Conservation (phyloP, 768 basidiomycete genomes). For the Hygrocybe punicea region DNA sequence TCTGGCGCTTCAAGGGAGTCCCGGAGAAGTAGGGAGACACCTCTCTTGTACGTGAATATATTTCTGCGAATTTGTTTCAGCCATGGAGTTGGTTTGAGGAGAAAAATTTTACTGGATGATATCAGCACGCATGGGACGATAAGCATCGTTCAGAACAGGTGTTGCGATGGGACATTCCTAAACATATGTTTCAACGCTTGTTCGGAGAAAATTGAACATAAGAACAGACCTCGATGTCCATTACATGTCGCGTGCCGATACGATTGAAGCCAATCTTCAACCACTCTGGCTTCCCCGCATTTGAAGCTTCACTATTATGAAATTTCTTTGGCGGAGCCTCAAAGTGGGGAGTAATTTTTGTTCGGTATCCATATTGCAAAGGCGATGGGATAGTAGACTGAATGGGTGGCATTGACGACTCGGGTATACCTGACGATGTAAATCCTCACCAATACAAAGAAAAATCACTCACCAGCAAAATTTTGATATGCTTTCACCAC, state of each 20-base stretch:
- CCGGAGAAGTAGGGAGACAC: constrained; percentile 86
- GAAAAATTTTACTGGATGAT: constrained; percentile 57
- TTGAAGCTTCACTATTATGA: constrained; percentile 22
- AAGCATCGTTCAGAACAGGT: constrained; percentile 66
- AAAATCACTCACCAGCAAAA: constrained; percentile 51
- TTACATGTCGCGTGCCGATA: constrained; percentile 63
- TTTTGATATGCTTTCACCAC: constrained; percentile 79
- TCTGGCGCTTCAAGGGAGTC: constrained; percentile 59
- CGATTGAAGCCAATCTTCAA: constrained; percentile 87
- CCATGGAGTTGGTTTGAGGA: neutral
- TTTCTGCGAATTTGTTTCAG: constrained; percentile 46
- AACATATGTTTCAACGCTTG: neutral
- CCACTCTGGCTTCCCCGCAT: constrained; percentile 53
- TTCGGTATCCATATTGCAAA: constrained; percentile 86
- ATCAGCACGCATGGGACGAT: constrained; percentile 56
- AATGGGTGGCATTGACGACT: constrained; percentile 58
- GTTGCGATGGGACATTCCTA: constrained; percentile 94
- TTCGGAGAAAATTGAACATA: neutral
- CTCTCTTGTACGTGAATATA: constrained; percentile 75
- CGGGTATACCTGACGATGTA: constrained; percentile 47
- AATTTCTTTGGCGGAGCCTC: constrained; percentile 60
- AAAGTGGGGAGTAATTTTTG: constrained; percentile 97
- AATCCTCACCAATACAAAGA: constrained; percentile 1
- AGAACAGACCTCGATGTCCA: constrained; percentile 83
- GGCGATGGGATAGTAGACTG: constrained; percentile 82